Evolutionary conservation across 2,329 filamentous ascomycete genomes (phyloP).

Genomic region (Penicillium aurantiogriseum): DNA sequence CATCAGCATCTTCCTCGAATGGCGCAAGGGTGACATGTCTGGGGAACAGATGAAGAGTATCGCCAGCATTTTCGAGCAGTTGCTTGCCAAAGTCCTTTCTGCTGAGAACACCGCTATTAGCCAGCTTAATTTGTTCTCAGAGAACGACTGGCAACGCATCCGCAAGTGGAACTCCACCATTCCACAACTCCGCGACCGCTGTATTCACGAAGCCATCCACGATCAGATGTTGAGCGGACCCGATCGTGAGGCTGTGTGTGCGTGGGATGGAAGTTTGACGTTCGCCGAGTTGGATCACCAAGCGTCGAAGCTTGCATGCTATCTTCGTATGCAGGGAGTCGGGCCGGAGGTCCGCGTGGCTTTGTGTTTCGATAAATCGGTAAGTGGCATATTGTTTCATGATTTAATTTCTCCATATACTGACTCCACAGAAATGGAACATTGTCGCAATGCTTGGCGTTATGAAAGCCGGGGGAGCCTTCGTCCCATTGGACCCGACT

Average conservation of each 20-base stretch:
- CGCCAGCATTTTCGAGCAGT: constrained; percentile 54
- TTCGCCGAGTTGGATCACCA: constrained; percentile 40
- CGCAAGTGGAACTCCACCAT: constrained; percentile 52
- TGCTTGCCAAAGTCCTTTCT: constrained; percentile 50
- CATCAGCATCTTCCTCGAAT: constrained; percentile 40
- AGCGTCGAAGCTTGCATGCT: constrained; percentile 37
- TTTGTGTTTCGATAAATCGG: constrained; percentile 46
- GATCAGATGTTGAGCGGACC: constrained; percentile 39
- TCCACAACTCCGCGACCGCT: constrained; percentile 39
- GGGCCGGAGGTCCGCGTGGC: constrained; percentile 38
- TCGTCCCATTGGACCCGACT: constrained; percentile 42
- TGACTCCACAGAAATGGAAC: constrained; percentile 40
- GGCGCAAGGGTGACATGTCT: constrained; percentile 39
- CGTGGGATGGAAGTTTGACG: constrained; percentile 43
- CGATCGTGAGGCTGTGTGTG: constrained; percentile 35
- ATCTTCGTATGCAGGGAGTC: constrained; percentile 42
- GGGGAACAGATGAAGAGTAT: constrained; percentile 46
- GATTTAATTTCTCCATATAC: not conserved
- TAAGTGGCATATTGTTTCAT: constrained; percentile 17
- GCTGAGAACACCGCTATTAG: constrained; percentile 45
- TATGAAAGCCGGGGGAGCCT: constrained; percentile 45
- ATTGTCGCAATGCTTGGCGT: constrained; percentile 43
- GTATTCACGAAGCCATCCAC: constrained; percentile 40
- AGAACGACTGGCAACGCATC: constrained; percentile 56
- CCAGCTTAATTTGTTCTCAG: constrained; percentile 55